A percentile compares a stretch with the other conserved stretches of the same genome.
phyloP scores from a whole-genome alignment of 257 asterid species.

The Primulina eburnea region DNA sequence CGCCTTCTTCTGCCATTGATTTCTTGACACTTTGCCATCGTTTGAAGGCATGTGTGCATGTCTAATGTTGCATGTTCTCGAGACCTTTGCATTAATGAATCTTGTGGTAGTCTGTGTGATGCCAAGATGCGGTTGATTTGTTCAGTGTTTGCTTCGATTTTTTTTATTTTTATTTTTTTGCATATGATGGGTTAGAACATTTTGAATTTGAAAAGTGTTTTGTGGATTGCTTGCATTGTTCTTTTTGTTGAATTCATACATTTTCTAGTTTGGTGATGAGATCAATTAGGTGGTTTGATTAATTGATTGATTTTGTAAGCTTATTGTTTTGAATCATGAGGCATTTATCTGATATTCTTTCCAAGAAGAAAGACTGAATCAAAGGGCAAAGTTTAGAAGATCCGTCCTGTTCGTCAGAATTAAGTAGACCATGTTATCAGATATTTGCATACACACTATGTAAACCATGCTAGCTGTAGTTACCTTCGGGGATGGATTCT shows the following conservation, averaged over 20 bases:
- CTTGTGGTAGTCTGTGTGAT: neutral
- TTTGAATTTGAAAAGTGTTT: neutral
- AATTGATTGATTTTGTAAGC: neutral
- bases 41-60: constrained; percentile 52
- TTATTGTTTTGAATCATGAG: neutral
- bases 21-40: constrained; percentile 87
- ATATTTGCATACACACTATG: neutral
- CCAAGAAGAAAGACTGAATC: neutral
- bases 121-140: neutral
- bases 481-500: neutral
- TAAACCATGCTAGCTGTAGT: neutral
- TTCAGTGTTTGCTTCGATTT: too few relatives aligned
- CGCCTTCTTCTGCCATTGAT: constrained; percentile 73
- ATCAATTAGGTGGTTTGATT: neutral
- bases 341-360: neutral
- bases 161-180: too few relatives aligned
- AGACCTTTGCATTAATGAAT: neutral
- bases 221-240: neutral
- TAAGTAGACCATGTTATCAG: neutral
- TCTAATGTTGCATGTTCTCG: constrained; percentile 9
- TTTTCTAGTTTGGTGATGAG: neutral
- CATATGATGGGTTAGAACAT: neutral
- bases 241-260: neutral
- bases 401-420: neutral
- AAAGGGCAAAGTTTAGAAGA: neutral